phyloP scores from a whole-genome alignment of 164 flowering plant genomes.

The Amborella trichopoda region DNA sequence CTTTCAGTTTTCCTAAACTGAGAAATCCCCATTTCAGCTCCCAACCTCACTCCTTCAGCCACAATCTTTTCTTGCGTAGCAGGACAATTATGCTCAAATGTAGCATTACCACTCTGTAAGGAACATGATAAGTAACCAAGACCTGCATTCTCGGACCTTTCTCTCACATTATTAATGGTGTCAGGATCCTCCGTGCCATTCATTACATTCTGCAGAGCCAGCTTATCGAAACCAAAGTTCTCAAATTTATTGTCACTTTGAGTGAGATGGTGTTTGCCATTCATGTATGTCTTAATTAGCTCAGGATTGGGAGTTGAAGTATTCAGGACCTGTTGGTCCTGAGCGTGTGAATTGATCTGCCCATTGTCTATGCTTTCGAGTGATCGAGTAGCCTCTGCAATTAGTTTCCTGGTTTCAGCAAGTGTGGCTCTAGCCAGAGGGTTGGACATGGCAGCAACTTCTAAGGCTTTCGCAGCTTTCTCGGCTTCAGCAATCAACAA shows the following conservation, averaged over 20 bases:
- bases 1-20: conserved; percentile 1
- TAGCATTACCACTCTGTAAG: conserved; percentile 1
- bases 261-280: conserved; percentile 11
- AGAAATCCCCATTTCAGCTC: background rate
- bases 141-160: background rate
- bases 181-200: conserved; percentile 4
- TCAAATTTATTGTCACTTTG: background rate
- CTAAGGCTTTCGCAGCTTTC: conserved; percentile 82
- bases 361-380: conserved; percentile 35
- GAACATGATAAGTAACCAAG: background rate
- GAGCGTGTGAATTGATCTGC: conserved; percentile 10
- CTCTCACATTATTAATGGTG: background rate
- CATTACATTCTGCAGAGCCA: conserved; percentile 5
- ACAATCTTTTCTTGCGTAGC: background rate
- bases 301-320: conserved; percentile 1
- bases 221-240: conserved; percentile 4
- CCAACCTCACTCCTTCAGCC: background rate
- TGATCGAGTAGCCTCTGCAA: conserved; percentile 61
- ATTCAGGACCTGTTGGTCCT: conserved; percentile 9
- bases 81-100: background rate
- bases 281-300: conserved; percentile 5
- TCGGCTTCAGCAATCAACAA: conserved; percentile 77
- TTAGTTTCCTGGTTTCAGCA: conserved; percentile 63
- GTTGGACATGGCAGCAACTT: conserved; percentile 57
- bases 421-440: conserved; percentile 77